Evolutionary conservation across 2,329 filamentous ascomycete species (phyloP).

Genomic region (Clarireedia paspali): DNA sequence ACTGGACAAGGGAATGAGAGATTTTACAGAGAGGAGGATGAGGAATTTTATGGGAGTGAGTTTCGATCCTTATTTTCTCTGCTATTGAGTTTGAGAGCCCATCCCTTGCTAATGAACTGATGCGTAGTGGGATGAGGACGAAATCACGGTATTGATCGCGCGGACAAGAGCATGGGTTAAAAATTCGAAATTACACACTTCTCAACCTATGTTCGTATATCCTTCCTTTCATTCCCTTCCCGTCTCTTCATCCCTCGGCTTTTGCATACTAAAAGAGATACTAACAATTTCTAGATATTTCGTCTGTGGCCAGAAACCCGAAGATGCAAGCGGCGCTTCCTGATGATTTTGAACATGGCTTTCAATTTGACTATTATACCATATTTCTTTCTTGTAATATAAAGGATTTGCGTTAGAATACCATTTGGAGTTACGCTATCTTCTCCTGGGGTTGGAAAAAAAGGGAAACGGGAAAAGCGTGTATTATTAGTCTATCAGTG

Average conservation of each 20-base stretch:
- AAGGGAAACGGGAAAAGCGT: too few relatives aligned
- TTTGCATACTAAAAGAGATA: too few relatives aligned
- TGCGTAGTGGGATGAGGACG: not conserved
- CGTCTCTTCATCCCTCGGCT: too few relatives aligned
- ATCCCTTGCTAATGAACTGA: not conserved
- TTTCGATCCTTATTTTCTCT: not conserved
- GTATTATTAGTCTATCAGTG: too few relatives aligned
- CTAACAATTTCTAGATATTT: not conserved
- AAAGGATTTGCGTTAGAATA: too few relatives aligned
- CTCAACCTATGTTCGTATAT: not conserved
- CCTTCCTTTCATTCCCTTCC: not conserved
- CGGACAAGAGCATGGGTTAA: not conserved
- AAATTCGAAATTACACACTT: not conserved
- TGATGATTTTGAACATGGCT: too few relatives aligned
- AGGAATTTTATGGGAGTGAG: not conserved
- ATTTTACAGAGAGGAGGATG: not conserved
- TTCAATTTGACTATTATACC: not conserved
- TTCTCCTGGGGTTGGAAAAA: too few relatives aligned
- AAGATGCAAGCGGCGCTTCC: not conserved
- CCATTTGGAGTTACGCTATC: too few relatives aligned
- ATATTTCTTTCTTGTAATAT: too few relatives aligned
- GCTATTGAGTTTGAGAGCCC: not conserved
- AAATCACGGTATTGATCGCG: not conserved
- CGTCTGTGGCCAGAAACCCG: not conserved
- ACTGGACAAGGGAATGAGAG: not conserved